These are phyloP conservation scores for Paulownia fortunei DNA, from an alignment of 257 asterid genomes.

Conservation along the genomic window DNA sequence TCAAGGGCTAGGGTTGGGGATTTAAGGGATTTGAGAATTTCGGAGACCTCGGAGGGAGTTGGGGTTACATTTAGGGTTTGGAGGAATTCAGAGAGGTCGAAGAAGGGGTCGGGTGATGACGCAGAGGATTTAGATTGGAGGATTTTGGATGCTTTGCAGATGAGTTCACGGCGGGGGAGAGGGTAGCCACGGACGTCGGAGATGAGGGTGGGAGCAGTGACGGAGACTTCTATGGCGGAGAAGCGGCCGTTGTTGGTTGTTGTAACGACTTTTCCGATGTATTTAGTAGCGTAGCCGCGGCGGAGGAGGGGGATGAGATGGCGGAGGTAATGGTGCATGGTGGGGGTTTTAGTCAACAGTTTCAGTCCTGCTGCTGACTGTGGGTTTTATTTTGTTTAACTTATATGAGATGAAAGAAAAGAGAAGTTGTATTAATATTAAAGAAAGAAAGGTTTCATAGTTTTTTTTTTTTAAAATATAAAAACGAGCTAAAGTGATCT, in stretches of 20 bases:
- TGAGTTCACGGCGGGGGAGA: conserved; percentile 92
- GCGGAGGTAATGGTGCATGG: conserved; percentile 36
- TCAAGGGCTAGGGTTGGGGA: conserved; percentile 71
- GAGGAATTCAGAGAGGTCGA: conserved; percentile 64
- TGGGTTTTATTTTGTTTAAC: neutral
- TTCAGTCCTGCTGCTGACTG: neutral
- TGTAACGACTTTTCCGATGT: conserved; percentile 70
- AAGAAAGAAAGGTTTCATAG: too few relatives aligned
- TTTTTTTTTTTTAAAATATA: too few relatives aligned
- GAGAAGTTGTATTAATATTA: too few relatives aligned
- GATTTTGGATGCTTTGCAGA: conserved; percentile 67
- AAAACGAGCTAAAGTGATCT: neutral
- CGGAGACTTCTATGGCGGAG: conserved; percentile 73
- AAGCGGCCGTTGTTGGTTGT: conserved; percentile 65
- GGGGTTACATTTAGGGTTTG: conserved; percentile 51
- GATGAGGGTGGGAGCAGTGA: conserved; percentile 51
- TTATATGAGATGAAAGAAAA: neutral
- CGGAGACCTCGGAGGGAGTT: conserved; percentile 79
- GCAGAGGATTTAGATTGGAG: conserved; percentile 62
- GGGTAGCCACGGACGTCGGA: conserved; percentile 84
- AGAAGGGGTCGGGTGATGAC: conserved; percentile 63
- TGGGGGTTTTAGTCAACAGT: conserved; percentile 1
- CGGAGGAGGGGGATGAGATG: conserved; percentile 31
- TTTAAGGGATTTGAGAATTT: conserved; percentile 71
- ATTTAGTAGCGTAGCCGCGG: conserved; percentile 81